Conservation (phyloP, 768 basidiomycete species). For the Suillus alpinus region DNA sequence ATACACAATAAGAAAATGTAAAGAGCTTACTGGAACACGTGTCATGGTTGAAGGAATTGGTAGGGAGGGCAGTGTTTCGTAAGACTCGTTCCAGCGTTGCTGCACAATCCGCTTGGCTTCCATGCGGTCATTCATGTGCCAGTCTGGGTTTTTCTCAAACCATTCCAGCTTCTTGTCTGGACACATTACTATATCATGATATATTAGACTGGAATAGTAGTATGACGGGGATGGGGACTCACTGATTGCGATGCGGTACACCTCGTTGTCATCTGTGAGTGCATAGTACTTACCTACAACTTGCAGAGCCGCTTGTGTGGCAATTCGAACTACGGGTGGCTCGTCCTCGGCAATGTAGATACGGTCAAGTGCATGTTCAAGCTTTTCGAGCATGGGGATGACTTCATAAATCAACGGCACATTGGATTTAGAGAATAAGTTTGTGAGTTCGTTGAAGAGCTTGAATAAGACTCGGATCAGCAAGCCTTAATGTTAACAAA, state of each 20-base stretch:
- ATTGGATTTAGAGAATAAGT: constrained; percentile 22
- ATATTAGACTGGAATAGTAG: neutral
- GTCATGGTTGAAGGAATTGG: neutral
- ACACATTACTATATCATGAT: constrained; percentile 22
- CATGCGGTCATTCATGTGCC: constrained; percentile 8
- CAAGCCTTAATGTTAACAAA: neutral
- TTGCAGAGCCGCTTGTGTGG: constrained; percentile 12
- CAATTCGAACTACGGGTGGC: constrained; percentile 12
- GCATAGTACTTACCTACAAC: constrained; percentile 21
- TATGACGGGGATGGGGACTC: neutral
- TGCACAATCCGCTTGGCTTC: constrained; percentile 3
- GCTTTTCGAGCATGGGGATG: constrained; percentile 14
- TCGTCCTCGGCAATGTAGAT: constrained; percentile 4
- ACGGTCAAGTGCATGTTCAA: constrained; percentile 7
- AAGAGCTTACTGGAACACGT: neutral
- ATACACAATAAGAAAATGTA: neutral
- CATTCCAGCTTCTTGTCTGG: constrained; percentile 11
- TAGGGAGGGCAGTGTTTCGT: neutral
- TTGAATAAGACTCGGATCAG: constrained; percentile 2
- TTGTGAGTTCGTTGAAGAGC: constrained; percentile 23
- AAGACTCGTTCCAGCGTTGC: constrained; percentile 1
- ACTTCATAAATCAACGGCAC: constrained; percentile 14
- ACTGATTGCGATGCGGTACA: constrained; percentile 22
- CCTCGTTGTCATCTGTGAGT: constrained; percentile 21
- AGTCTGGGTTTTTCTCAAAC: neutral